Evolutionary conservation across 345 rosid genomes (phyloP), one percentile per base, ranked within the genome.

Genomic region (Corchorus olitorius): DNA sequence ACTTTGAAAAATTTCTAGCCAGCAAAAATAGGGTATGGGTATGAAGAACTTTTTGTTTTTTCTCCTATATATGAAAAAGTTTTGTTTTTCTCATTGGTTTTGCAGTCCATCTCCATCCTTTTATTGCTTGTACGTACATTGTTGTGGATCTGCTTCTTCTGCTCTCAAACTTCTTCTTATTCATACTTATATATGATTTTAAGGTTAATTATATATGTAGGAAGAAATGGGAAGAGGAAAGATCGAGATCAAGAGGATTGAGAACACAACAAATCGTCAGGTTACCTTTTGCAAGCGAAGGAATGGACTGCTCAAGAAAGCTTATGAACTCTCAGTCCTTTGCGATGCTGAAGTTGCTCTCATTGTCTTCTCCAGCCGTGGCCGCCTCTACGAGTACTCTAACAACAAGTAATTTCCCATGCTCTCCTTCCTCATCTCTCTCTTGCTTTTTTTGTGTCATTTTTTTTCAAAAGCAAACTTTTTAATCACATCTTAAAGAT

Each of bases 241-340:
- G 91, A 94, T 94, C 55, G 98, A 92, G 84, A 94, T 94, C 84
- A 94, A 94, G 88, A 89, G 98, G 91, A 92, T 94, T 50, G 98
- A 94, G 84, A 94, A 94, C 89, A 89, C 98, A 0, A 94, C 98
- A 2, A 94, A 88, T 75, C 90, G 98, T 10, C 98, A 94, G 77
- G 98, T 94, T 53, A 94, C 98, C 8, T 94, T 94, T 80, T 94
- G 98, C 89, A 94, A 94, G 90, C 86, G 97, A 67, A 92, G 98
- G 80, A 94, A 92, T 81, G 98, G 98, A 19, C 87, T 94, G 64
- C 58, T 94, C 78, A 94, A 94, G 88, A 94, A 94, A 85, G 97
- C 98, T 58, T 94, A 94, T 75, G 98, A 94, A 71, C 83, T 94
- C 1, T 91, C 98, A 0, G 92, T 94, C 9, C 94, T 94, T 5